Base-by-base conservation (phyloP, 2,329 filamentous ascomycete species). In the Didymosphaeria variabile region DNA sequence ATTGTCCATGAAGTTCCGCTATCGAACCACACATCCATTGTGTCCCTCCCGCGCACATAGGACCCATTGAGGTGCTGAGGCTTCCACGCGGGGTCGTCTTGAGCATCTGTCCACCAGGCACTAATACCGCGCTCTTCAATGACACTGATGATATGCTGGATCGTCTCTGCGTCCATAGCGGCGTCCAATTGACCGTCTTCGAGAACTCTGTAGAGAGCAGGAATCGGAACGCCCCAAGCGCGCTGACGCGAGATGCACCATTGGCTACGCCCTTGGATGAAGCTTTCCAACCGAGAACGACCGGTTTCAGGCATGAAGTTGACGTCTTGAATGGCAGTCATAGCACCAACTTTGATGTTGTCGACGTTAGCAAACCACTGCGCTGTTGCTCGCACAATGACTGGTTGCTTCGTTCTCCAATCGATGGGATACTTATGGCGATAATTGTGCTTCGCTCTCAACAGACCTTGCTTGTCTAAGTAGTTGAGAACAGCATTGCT, bases 21-120 rank as follows among this genome's bases (percentile, higher is more conserved):
- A 77, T 99, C 95, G 70, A 99, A 99, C 95, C 95, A 99, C 10
- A 99, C 95, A 77, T 99, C 95, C 95, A 99, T 99, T 0, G 95
- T 99, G 72, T 99, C 95, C 46, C 84, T 91, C 15, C 94, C 94
- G 64, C 95, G 90, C 51, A 86, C 83, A 73, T 90, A 95, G 5
- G 80, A 77, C 5, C 84, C 80, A 46, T 81, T 80, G 1, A 97
- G 81, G 10, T 86, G 85, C 6, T 86, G 79, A 1, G 89, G 88
- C 34, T 96, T 84, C 94, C 94, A 99, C 0, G 86, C 87, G 26
- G 85, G 81, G 55, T 98, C 93, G 63, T 94, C 86, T 1, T 85
- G 81, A 15, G 86, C 82, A 74, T 98, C 94, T 0, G 91, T 92
- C 89, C 95, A 99, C 95, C 95, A 99, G 1, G 93, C 90, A 77